Base-by-base conservation (phyloP, 106 monocot species). In the Acanthochlamys bracteata region DNA sequence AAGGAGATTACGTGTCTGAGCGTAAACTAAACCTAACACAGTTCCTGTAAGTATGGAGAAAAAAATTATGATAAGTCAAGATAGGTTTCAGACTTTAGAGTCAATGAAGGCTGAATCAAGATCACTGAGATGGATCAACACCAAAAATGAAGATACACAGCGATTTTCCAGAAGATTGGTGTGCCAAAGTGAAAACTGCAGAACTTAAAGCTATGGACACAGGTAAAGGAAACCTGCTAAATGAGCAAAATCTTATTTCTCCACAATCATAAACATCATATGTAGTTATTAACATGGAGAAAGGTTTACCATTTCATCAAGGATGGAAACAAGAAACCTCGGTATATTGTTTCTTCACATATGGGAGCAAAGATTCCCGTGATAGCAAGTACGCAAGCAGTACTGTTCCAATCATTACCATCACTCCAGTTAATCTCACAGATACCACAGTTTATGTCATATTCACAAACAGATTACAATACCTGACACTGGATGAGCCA, bases 81-180 rank as follows among this genome's bases (percentile, higher is more conserved):
- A 10, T 49, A 17, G 49, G 49, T 14, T 49, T 14, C n/a, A 17
- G 10, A 49, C 49, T 49, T 49, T 49, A 9, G 10, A 45, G 12
- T 49, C 16, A 20, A 17, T 55, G 55, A 55, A 55, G 11, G 19
- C 19, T 25, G 59, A 49, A 3, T 20, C 26, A 22, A 24, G 17
- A 2, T 6, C 25, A 63, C 11, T 33, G 33, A 49, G 15, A 27
- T 13, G n/a, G 14, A 33, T 70, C 24, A 51, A 57, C 42, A 81
- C 81, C 75, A 69, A 81, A 76, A 59, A 81, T 60, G 55, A 76
- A 81, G 55, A 81, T 72, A 41, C 76, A 71, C 0, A 81, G 43
- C 25, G 60, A 81, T 71, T 76, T 81, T 69, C 76, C 81, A 17
- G 81, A 76, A 46, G 71, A 80, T 59, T 72, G 80, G 39, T 80